These are phyloP conservation scores for Scutellaria galericulata DNA, from an alignment of 257 asterid species.

Conservation along the genomic window DNA sequence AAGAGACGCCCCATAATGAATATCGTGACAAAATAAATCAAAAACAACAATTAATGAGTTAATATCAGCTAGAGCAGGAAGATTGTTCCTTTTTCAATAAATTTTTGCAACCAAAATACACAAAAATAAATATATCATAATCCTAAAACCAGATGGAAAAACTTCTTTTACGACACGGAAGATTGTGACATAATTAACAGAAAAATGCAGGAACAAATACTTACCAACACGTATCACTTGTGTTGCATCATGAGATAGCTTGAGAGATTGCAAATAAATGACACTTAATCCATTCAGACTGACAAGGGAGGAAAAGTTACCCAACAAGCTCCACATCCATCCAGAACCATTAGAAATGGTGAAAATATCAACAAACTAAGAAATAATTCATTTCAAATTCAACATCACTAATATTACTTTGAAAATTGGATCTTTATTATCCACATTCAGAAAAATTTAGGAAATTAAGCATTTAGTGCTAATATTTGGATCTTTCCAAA, in stretches of 20 bases:
- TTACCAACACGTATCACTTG: slow-evolving; percentile 24
- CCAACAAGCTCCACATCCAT: background rate
- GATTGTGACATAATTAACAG: slow-evolving; percentile 18
- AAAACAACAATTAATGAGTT: slow-evolving; percentile 6
- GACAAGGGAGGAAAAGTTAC: slow-evolving; percentile 30
- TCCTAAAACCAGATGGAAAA: slow-evolving; percentile 22
- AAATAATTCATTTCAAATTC: slow-evolving; percentile 33
- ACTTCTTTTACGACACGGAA: slow-evolving; percentile 29
- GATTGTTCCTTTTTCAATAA: no score
- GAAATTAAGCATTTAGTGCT: background rate
- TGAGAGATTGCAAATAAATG: slow-evolving; percentile 36
- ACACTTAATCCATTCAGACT: slow-evolving; percentile 22
- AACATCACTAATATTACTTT: background rate
- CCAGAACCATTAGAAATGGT: slow-evolving; percentile 30
- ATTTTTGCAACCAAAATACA: slow-evolving; percentile 5
- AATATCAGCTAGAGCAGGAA: background rate
- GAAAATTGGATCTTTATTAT: background rate
- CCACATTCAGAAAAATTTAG: background rate
- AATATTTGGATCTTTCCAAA: background rate
- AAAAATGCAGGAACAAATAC: slow-evolving; percentile 28
- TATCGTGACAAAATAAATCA: slow-evolving; percentile 7
- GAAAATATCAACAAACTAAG: slow-evolving; percentile 26
- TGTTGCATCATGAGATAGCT: slow-evolving; percentile 11
- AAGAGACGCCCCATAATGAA: slow-evolving; percentile 20
- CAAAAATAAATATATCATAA: background rate